These are phyloP conservation scores for Didymella pomorum DNA, from an alignment of 2,329 filamentous ascomycete species.

Conservation along the genomic window DNA sequence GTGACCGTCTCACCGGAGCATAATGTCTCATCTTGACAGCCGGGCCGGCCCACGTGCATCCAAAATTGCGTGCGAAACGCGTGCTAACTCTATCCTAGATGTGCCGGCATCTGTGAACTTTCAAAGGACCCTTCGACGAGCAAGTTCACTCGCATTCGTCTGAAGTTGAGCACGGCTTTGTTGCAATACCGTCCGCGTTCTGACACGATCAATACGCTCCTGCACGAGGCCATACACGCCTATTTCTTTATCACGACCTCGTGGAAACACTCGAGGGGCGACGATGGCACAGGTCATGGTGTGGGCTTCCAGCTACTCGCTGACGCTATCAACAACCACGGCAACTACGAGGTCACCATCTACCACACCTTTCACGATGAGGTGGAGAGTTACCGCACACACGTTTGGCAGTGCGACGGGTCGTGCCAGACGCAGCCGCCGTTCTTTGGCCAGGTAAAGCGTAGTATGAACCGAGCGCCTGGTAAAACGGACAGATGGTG, in stretches of 20 bases:
- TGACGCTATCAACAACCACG: conserved; percentile 56
- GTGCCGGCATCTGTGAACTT: conserved; percentile 57
- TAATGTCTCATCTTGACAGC: conserved; percentile 18
- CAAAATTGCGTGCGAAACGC: conserved; percentile 20
- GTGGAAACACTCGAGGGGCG: conserved; percentile 53
- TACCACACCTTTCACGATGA: conserved; percentile 58
- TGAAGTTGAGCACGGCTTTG: conserved; percentile 56
- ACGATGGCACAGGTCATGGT: conserved; percentile 55
- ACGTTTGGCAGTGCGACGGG: conserved; percentile 56
- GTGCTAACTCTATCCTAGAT: conserved; percentile 39
- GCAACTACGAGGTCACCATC: conserved; percentile 52
- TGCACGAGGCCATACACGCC: conserved; percentile 57
- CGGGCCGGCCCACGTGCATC: conserved; percentile 22
- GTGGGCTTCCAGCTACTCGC: conserved; percentile 54
- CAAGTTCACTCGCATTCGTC: conserved; percentile 51
- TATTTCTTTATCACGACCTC: conserved; percentile 58
- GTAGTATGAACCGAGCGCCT: conserved; percentile 57
- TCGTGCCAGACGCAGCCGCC: conserved; percentile 50
- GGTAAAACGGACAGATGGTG: conserved; percentile 55
- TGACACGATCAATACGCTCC: conserved; percentile 55
- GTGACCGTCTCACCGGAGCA: conserved; percentile 17
- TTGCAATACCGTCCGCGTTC: conserved; percentile 55
- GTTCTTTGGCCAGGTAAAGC: conserved; percentile 56
- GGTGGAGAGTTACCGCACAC: conserved; percentile 56
- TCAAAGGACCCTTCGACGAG: conserved; percentile 48